Base-by-base conservation (phyloP, 495 filamentous ascomycete species). In the Podospora bellae-mahoneyi region DNA sequence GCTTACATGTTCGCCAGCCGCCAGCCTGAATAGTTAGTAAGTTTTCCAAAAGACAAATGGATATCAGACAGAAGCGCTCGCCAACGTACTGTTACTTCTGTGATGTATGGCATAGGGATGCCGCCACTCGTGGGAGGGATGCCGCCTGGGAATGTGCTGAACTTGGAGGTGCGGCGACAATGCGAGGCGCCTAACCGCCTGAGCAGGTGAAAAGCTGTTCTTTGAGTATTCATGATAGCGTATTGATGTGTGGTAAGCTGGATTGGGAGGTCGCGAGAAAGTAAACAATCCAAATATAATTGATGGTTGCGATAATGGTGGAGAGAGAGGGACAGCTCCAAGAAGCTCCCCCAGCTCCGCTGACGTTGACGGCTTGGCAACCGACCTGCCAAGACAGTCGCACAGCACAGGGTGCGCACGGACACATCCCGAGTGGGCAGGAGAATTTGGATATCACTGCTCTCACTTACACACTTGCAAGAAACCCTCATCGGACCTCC, bases 1-100 rank as follows among this genome's bases (percentile, higher is more conserved):
- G 83, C 88, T 69, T 87, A 94, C 92, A 92, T 74, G 92, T 96
- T 73, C 92, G 90, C 90, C 91, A 96, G 72, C 93, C 93, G 71
- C 92, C 92, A 77, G 90, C 87, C 93, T 96, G 73, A 67, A 70
- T 58, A 71, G 78, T 88, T 60, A 88, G 84, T 71, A 9, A 32
- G 30, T 7, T 32, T 32, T 32, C 30, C 30, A 48, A 48, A 48
- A 5, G 5, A 39, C 13, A 48, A 16, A 2, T 69, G 71, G 64
- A 48, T 10, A 53, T 2, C 65, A 32, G 27, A 23, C 23, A 60
- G 60, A 55, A 65, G 60, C 23, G 18, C 30, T 44, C 48, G 57
- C 61, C 64, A 30, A 82, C 91, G 72, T 89, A 95, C 92, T 71
- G 94, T 87, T 39, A 90, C 91, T 82, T 92, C 90, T 34, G 90